These are phyloP conservation scores for Massospora cicadina DNA, from an alignment of 371 early-diverging fungal species.

Conservation along the genomic window DNA sequence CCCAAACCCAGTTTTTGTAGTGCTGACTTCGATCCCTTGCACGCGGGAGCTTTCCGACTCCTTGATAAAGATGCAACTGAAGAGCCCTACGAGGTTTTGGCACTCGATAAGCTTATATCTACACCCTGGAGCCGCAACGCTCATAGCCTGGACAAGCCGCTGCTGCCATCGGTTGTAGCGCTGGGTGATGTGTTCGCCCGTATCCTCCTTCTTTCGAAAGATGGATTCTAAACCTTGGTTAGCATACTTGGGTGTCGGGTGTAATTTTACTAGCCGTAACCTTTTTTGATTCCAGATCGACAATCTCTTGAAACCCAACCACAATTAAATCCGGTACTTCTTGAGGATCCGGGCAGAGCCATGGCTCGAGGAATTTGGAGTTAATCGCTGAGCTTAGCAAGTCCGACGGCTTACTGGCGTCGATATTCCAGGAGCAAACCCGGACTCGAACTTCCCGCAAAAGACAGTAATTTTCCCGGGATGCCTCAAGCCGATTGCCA, in stretches of 20 bases:
- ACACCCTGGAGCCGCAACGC: constrained; percentile 21
- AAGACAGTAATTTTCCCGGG: constrained; percentile 28
- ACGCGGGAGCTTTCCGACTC: constrained; percentile 19
- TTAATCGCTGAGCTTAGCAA: constrained; percentile 22
- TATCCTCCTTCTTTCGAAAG: constrained; percentile 33
- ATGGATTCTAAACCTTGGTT: constrained; percentile 26
- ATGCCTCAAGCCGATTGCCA: constrained; percentile 14
- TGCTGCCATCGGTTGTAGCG: constrained; percentile 53
- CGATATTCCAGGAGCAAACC: constrained; percentile 69
- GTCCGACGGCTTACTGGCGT: constrained; percentile 41
- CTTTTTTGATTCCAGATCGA: constrained; percentile 61
- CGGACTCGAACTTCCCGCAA: constrained; percentile 36
- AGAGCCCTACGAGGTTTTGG: constrained; percentile 62
- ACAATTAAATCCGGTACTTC: constrained; percentile 53
- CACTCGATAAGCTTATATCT: constrained; percentile 40
- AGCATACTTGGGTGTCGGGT: background rate
- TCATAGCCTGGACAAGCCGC: constrained; percentile 30
- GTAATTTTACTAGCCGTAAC: constrained; percentile 36
- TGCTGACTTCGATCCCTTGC: constrained; percentile 20
- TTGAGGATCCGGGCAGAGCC: constrained; percentile 29
- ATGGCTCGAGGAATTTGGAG: constrained; percentile 22
- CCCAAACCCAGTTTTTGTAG: constrained; percentile 62
- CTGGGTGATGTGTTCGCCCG: constrained; percentile 32
- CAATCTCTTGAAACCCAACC: constrained; percentile 75
- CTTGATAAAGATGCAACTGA: constrained; percentile 48